phyloP scores from a whole-genome alignment of 805 yeast genomes.

The Scheffersomyces lignosus region DNA sequence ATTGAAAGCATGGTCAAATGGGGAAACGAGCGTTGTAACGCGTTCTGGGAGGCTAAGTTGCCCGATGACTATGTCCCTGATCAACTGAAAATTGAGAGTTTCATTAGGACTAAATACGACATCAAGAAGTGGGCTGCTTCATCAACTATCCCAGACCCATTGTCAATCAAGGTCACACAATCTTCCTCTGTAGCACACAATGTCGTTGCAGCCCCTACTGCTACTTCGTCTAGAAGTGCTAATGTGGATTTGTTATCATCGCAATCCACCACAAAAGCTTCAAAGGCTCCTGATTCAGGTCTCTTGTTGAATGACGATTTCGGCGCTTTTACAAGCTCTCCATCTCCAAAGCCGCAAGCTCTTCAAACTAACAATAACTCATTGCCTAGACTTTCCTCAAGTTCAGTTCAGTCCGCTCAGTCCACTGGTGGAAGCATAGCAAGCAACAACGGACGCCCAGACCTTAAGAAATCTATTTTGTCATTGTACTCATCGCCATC shows the following conservation, averaged over 20 bases:
- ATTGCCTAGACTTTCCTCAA: constrained; percentile 7
- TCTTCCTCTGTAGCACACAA: not conserved
- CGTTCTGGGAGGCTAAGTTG: constrained; percentile 79
- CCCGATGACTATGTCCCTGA: constrained; percentile 76
- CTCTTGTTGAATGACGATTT: constrained; percentile 44
- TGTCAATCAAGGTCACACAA: constrained; percentile 22
- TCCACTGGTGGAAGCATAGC: constrained; percentile 34
- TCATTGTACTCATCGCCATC: constrained; percentile 73
- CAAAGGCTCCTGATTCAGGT: not conserved
- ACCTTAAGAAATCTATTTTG: constrained; percentile 86
- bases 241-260: not conserved
- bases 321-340: constrained; percentile 37
- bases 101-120: constrained; percentile 90
- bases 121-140: constrained; percentile 79
- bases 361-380: constrained; percentile 4
- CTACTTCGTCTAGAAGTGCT: not conserved
- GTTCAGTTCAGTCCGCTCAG: constrained; percentile 26
- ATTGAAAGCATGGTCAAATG: constrained; percentile 76
- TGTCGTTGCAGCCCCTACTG: not conserved
- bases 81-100: constrained; percentile 80
- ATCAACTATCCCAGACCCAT: constrained; percentile 60
- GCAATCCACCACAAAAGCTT: not conserved
- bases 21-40: constrained; percentile 82
- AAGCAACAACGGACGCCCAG: constrained; percentile 55
- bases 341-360: constrained; percentile 15